Evolutionary conservation across 2,329 filamentous ascomycete genomes (phyloP), one percentile per base, ranked within the genome.

Genomic region (Fusarium vanettenii): DNA sequence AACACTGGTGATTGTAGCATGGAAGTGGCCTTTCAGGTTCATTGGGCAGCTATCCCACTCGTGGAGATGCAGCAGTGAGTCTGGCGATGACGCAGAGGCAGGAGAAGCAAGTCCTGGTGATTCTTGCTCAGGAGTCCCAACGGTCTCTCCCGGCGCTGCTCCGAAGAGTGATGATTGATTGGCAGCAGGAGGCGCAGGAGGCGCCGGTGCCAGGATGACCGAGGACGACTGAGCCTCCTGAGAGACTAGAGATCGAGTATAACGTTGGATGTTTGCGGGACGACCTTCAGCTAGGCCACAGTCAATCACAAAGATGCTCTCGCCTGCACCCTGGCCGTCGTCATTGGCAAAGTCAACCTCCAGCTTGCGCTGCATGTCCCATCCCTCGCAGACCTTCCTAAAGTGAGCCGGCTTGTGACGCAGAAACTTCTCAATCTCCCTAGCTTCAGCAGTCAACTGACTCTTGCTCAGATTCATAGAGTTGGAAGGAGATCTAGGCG

Each of bases 301-400:
- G 37, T 91, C 88, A 56, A 98, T 87, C 4, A 97, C 88, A 29
- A 97, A 87, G 43, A 97, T 85, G 18, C 88, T 89, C 82, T 98
- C 96, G 22, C 95, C 95, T 29, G 92, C 92, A 59, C 92, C 90
- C 64, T 90, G 86, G n/a, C 90, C 90, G 82, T 97, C 93, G 74
- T 95, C 94, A 22, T 90, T 91, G 45, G 93, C 93, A 83, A 98
- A 98, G 80, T 99, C 97, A 3, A 98, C 94, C 78, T 97, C 93
- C 4, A 98, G 85, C 71, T 87, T 91, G 70, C 95, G 90, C 63
- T 91, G 91, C 95, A 98, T 98, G 79, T 98, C 94, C 96, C 97
- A 98, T 3, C 93, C 93, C 50, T 93, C 86, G 79, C 94, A 98
- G 1, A 91, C 86, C 78, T 92, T 92, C 25, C 92, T 91, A 81